phyloP scores from a whole-genome alignment of 495 filamentous ascomycete species.

The Astrothelium subdiscretum region DNA sequence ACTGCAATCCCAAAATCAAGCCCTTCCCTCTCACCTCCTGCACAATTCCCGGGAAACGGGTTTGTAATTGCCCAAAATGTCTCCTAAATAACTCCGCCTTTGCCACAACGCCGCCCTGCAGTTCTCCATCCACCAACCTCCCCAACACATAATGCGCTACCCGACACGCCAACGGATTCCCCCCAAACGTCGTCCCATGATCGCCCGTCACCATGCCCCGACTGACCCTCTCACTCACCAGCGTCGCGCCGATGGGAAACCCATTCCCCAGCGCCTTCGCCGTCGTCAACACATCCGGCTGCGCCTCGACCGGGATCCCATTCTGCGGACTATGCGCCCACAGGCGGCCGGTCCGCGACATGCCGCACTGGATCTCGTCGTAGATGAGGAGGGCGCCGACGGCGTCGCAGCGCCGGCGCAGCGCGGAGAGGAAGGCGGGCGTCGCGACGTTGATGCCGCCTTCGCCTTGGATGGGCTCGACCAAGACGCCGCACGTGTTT shows the following conservation, averaged over 20 bases:
- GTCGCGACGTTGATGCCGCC: slow-evolving; percentile 80
- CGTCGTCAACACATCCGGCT: slow-evolving; percentile 87
- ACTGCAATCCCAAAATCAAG: slow-evolving; percentile 74
- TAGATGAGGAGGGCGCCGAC: slow-evolving; percentile 84
- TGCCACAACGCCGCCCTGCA: slow-evolving; percentile 51
- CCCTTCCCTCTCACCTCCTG: slow-evolving; percentile 72
- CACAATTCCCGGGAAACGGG: slow-evolving; percentile 59
- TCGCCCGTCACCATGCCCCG: slow-evolving; percentile 84
- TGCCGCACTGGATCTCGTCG: slow-evolving; percentile 94
- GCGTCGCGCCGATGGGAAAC: slow-evolving; percentile 84
- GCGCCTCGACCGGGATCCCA: slow-evolving; percentile 58
- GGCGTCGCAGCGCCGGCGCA: slow-evolving; percentile 70
- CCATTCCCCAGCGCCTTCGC: slow-evolving; percentile 96
- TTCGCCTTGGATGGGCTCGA: slow-evolving; percentile 97
- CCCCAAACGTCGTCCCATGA: slow-evolving; percentile 94
- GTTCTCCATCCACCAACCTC: slow-evolving; percentile 51
- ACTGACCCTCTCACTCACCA: slow-evolving; percentile 65
- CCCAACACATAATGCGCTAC: slow-evolving; percentile 73
- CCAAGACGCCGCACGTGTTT: slow-evolving; percentile 84
- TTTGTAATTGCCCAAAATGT: slow-evolving; percentile 50
- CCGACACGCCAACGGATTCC: slow-evolving; percentile 79
- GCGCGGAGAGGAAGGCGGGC: slow-evolving; percentile 64
- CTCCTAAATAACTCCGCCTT: slow-evolving; percentile 55
- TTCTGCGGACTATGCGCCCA: slow-evolving; percentile 61
- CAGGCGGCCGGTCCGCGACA: slow-evolving; percentile 71